Evolutionary conservation across 2,329 filamentous ascomycete genomes (phyloP).

Genomic region (Hypoxylon sp.): DNA sequence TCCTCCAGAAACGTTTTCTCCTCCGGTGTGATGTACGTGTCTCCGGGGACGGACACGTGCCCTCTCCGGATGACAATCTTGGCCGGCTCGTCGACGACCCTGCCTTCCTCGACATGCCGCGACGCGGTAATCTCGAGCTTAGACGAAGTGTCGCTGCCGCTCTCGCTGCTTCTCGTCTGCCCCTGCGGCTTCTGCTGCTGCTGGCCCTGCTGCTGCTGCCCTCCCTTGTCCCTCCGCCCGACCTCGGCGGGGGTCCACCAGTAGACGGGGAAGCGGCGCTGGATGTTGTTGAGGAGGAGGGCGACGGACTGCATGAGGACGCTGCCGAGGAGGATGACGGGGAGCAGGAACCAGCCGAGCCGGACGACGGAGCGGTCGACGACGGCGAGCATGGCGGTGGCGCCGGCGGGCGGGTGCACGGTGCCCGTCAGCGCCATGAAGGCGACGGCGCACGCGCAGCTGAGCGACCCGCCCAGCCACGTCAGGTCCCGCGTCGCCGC

Average conservation of each 20-base stretch:
- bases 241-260: slow-evolving; percentile 68
- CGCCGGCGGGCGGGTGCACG: slow-evolving; percentile 76
- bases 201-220: slow-evolving; percentile 10
- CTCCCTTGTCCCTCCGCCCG: slow-evolving; percentile 5
- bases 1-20: slow-evolving; percentile 29
- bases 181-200: slow-evolving; percentile 11
- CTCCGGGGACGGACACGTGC: slow-evolving; percentile 16
- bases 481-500: slow-evolving; percentile 58
- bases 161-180: slow-evolving; percentile 17
- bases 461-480: slow-evolving; percentile 70
- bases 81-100: slow-evolving; percentile 3
- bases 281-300: slow-evolving; percentile 73
- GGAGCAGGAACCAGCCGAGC: slow-evolving; percentile 74
- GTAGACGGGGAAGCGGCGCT: slow-evolving; percentile 71
- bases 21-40: slow-evolving; percentile 26
- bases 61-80: slow-evolving; percentile 24
- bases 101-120: slow-evolving; percentile 26
- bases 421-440: slow-evolving; percentile 76
- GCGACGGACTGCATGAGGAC: slow-evolving; percentile 69
- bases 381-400: slow-evolving; percentile 74
- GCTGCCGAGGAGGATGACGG: slow-evolving; percentile 67
- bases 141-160: slow-evolving; percentile 15
- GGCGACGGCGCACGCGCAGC: slow-evolving; percentile 68
- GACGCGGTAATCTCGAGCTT: slow-evolving; percentile 16
- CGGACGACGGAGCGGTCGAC: slow-evolving; percentile 60